A percentile compares a stretch with the other conserved stretches of the same genome.
phyloP scores from a whole-genome alignment of 805 yeast genomes.

The Sungouiozyma ichnusensis region DNA sequence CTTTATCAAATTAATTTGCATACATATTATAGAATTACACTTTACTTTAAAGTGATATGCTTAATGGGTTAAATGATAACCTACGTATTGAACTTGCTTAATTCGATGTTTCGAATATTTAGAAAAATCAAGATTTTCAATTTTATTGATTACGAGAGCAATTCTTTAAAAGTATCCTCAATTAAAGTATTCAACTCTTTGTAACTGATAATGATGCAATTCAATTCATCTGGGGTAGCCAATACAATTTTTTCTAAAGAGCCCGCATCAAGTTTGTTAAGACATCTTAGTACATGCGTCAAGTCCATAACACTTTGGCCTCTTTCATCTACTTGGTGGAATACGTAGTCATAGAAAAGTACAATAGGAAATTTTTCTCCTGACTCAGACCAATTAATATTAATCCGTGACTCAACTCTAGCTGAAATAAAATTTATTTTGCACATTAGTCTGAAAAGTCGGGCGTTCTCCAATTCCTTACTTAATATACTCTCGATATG shows the following conservation, averaged over 20 bases:
- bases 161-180: constrained; percentile 50
- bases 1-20: not conserved
- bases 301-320: constrained; percentile 76
- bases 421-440: constrained; percentile 73
- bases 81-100: no score
- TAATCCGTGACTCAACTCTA: constrained; percentile 54
- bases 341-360: constrained; percentile 73
- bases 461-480: constrained; percentile 77
- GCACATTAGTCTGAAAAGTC: constrained; percentile 71
- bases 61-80: no score
- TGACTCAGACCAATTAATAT: constrained; percentile 57
- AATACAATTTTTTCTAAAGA: constrained; percentile 72
- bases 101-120: not conserved
- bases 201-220: constrained; percentile 74
- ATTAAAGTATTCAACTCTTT: constrained; percentile 69
- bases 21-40: no score
- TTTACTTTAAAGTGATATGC: no score
- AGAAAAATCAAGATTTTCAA: no score
- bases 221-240: constrained; percentile 75
- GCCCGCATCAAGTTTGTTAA: constrained; percentile 90
- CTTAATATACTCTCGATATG: constrained; percentile 50
- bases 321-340: constrained; percentile 68
- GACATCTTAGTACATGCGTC: constrained; percentile 63
- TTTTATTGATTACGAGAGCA: constrained; percentile 3
- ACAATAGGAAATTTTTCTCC: constrained; percentile 66